Evolutionary conservation across 2,329 filamentous ascomycete genomes (phyloP).

Genomic region (Pseudogymnoascus destructans): DNA sequence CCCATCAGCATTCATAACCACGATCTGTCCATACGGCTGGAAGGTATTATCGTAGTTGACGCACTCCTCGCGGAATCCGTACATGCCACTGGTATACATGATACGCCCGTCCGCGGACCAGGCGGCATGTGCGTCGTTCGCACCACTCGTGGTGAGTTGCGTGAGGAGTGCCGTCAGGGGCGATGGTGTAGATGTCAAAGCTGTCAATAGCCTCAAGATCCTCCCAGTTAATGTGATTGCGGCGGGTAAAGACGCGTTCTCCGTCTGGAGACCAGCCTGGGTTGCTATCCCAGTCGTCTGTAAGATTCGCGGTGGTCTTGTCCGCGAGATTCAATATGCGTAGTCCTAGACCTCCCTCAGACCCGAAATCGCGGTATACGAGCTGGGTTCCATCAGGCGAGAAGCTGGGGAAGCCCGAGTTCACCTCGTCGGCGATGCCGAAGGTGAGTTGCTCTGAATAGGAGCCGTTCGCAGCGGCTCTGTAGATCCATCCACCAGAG

Average conservation of each 20-base stretch:
- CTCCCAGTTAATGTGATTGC: constrained; percentile 20
- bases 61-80: constrained; percentile 32
- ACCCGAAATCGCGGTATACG: constrained; percentile 28
- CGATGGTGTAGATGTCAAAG: constrained; percentile 31
- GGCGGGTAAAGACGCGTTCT: constrained; percentile 28
- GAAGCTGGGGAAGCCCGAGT: constrained; percentile 31
- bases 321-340: constrained; percentile 25
- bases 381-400: constrained; percentile 27
- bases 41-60: constrained; percentile 32
- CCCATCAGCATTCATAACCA: constrained; percentile 33
- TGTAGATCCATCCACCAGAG: constrained; percentile 14
- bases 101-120: constrained; percentile 32
- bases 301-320: constrained; percentile 24
- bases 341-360: constrained; percentile 22
- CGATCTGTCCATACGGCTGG: constrained; percentile 33
- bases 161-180: constrained; percentile 28
- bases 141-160: constrained; percentile 26
- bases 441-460: constrained; percentile 26
- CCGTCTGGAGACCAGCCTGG: constrained; percentile 31
- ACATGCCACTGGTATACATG: constrained; percentile 31
- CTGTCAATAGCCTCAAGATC: constrained; percentile 6
- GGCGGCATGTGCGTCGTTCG: constrained; percentile 33
- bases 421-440: constrained; percentile 21
- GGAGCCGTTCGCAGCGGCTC: constrained; percentile 15
- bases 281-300: constrained; percentile 29